phyloP scores from a whole-genome alignment of 2,329 filamentous ascomycete species.

The Pseudogymnoascus sp. region DNA sequence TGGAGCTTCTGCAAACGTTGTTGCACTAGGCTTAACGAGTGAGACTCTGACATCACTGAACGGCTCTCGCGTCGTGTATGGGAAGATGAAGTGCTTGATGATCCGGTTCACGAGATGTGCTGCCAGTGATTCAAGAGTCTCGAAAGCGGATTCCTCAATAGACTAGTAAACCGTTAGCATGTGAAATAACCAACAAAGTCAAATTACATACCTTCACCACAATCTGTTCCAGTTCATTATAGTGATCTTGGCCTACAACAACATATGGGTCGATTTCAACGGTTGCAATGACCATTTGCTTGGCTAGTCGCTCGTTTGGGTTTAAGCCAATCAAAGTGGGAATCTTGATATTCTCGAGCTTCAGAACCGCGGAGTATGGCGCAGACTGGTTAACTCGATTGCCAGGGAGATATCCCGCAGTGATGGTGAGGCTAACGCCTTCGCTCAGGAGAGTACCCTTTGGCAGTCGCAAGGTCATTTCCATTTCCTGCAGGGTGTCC shows the following conservation, averaged over 20 bases:
- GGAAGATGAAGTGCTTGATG: constrained; percentile 35
- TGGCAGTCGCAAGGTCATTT: constrained; percentile 49
- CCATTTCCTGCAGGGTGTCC: constrained; percentile 37
- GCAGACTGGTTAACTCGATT: constrained; percentile 20
- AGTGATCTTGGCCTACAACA: constrained; percentile 40
- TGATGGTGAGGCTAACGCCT: constrained; percentile 45
- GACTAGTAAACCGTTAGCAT: constrained; percentile 31
- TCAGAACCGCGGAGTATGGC: constrained; percentile 32
- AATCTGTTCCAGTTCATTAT: constrained; percentile 48
- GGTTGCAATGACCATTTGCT: constrained; percentile 58
- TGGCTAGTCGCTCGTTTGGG: constrained; percentile 56
- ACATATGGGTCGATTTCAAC: constrained; percentile 48
- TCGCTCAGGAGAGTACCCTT: constrained; percentile 62
- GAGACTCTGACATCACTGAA: constrained; percentile 50
- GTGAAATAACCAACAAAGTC: background rate
- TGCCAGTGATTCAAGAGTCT: constrained; percentile 56
- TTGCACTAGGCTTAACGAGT: constrained; percentile 66
- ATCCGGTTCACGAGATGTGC: constrained; percentile 40
- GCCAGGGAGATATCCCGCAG: constrained; percentile 33
- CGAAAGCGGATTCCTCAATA: constrained; percentile 49
- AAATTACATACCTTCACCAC: constrained; percentile 48
- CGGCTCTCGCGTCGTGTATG: constrained; percentile 29
- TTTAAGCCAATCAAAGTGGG: constrained; percentile 68
- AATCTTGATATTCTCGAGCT: constrained; percentile 50
- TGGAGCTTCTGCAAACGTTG: constrained; percentile 64